Evolutionary conservation across 2,329 filamentous ascomycete genomes (phyloP), one percentile per base, ranked within the genome.

Genomic region (Cercospora janseana): DNA sequence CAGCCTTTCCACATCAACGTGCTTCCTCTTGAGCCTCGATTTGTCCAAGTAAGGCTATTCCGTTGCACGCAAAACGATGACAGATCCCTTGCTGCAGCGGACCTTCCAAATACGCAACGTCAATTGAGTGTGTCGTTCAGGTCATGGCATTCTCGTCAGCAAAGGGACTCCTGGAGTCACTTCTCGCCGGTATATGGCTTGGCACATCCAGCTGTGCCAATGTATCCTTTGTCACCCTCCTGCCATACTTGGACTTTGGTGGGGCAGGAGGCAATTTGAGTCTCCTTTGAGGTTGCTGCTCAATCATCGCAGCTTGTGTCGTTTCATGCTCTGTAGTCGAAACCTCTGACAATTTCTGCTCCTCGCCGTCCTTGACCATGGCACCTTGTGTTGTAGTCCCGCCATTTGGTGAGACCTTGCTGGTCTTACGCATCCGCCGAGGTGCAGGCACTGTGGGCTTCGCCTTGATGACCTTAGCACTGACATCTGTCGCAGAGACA

Each of bases 401-500:
- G 18, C 44, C 44, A 26, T 41, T 35, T 37, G 52, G 43, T 8
- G 32, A 23, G 35, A 52, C 46, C 32, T 58, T 58, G 35, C 47
- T 52, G 7, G 40, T 47, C 34, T 64, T 81, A 38, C 69, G 63
- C 50, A 67, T 70, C 38, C 85, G 78, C 65, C 87, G 89, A 4
- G 88, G 88, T 13, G 88, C 90, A 62, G 90, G 83, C 16, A 92
- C 82, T 1, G 87, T 88, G 0, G 88, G 88, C 67, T 87, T 90
- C 70, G 92, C 88, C 66, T 79, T 88, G 35, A 90, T 86, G 8
- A 82, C 81, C 5, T 69, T 68, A 12, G 89, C 88, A 23, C 62
- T 60, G 32, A 95, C 82, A 60, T 93, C 86, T 26, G 82, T 76
- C 38, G 93, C 85, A 63, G 87, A 91, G 32, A 94, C 55, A 23